Base-by-base conservation (phyloP, 345 rosid species). In the Carallia brachiata region DNA sequence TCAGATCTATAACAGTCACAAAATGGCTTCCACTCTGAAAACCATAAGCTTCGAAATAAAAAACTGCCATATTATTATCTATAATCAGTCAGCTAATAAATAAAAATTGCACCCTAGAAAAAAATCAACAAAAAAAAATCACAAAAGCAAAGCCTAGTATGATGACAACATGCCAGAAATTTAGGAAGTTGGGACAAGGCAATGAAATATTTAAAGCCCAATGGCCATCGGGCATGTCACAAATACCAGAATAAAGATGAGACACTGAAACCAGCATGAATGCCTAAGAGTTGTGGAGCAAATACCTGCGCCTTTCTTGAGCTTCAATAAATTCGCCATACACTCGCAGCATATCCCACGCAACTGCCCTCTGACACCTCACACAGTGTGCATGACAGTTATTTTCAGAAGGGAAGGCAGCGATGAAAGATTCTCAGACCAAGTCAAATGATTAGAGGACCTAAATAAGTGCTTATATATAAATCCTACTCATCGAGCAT, bases 301-400 rank as follows among this genome's bases (percentile, higher is more conserved):
- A 52, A 68, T 84, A 95, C 99, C 98, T 90, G 85, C 88, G 87
- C 75, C 79, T 89, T 70, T 95, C 98, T 71, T 81, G 83, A 70
- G 90, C 72, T 63, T 89, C 93, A 73, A 95, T 72, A 81, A 92
- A 95, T 71, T 85, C 84, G 77, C 90, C 79, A 66, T 95, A 92
- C 75, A 95, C 91, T 85, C 70, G 90, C 73, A 95, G 87, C 98
- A 95, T 92, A 85, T 95, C 99, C 99, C 96, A 90, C 0, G 97
- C 94, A 75, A 82, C 86, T 68, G 96, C 98, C 57, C 83, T 83
- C 98, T 92, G 82, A 63, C 27, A 72, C 69, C 75, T 36, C 77
- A 70, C 19, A 74, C n/a, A 47, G 52, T 40, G 61, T 23, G 37
- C 19, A 47, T 18, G 17, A 73, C 4, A 31, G 55, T 48, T 18